Percentiles rank a stretch among this genome's conserved stretches.
Evolutionary conservation across 306 rosid species (phyloP).

Genomic region (Abrus precatorius): DNA sequence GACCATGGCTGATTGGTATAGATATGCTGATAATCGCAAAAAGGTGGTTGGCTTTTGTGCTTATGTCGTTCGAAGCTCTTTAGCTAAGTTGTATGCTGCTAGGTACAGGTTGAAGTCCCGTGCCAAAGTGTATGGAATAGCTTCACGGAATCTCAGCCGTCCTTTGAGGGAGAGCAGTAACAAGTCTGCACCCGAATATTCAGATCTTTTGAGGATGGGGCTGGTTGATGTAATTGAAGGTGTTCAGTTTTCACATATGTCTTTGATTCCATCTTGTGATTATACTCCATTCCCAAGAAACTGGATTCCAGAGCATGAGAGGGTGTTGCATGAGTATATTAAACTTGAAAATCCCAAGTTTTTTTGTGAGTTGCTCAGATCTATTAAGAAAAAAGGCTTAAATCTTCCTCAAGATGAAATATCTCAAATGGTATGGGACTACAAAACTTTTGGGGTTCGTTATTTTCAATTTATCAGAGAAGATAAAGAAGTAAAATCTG

Average conservation of each 20-base stretch:
- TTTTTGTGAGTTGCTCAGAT: conserved; percentile 72
- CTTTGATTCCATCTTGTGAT: conserved; percentile 91
- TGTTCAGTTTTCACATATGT: conserved; percentile 90
- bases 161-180: conserved; percentile 85
- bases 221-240: conserved; percentile 95
- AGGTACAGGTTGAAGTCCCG: conserved; percentile 90
- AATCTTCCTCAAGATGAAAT: conserved; percentile 90
- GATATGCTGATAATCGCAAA: conserved; percentile 91
- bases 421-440: conserved; percentile 84
- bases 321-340: conserved; percentile 70
- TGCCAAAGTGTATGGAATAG: conserved; percentile 90
- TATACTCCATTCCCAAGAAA: conserved; percentile 90
- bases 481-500: conserved; percentile 52
- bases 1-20: conserved; percentile 98
- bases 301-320: conserved; percentile 89
- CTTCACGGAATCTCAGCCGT: conserved; percentile 80
- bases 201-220: conserved; percentile 95
- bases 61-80: conserved; percentile 84
- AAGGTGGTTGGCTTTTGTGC: conserved; percentile 96
- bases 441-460: conserved; percentile 70
- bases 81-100: conserved; percentile 95
- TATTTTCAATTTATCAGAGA: conserved; percentile 48
- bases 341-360: conserved; percentile 80
- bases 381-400: conserved; percentile 67
- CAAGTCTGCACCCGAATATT: conserved; percentile 89